Percentiles rank a stretch among this genome's conserved stretches.
Conservation (phyloP, 2,329 filamentous ascomycete species). For the Colletotrichum truncatum region DNA sequence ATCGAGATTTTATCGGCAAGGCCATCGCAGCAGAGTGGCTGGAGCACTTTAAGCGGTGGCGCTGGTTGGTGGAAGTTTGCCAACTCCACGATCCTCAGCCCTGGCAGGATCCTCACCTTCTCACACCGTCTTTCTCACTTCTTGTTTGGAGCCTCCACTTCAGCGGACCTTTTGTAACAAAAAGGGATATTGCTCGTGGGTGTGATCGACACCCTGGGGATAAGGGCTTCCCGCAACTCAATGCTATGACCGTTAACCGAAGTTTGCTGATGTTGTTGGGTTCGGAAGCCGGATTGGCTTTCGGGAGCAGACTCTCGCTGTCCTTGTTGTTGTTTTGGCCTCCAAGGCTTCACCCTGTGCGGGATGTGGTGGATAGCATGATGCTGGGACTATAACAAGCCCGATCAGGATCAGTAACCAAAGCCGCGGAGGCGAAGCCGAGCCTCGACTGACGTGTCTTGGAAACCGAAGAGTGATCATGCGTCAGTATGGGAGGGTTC, state of each 20-base stretch:
- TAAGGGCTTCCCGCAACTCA: constrained; percentile 23
- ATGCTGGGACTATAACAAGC: neutral
- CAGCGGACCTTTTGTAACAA: neutral
- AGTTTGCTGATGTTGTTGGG: constrained; percentile 9
- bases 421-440: constrained; percentile 4
- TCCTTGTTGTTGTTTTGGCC: too few relatives aligned
- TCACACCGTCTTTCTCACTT: constrained; percentile 15
- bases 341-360: constrained; percentile 4
- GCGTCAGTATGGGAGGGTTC: constrained; percentile 6
- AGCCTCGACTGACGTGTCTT: constrained; percentile 20
- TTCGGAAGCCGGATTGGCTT: neutral
- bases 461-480: neutral
- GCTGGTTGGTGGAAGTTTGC: constrained; percentile 11
- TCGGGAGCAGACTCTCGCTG: neutral
- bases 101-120: neutral
- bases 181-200: neutral
- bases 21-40: constrained; percentile 12
- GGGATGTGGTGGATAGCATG: constrained; percentile 1
- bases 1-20: neutral
- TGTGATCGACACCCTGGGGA: constrained; percentile 19
- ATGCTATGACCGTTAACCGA: constrained; percentile 10
- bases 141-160: constrained; percentile 12
- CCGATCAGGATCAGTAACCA: neutral
- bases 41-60: neutral
- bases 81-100: neutral